Evolutionary conservation across 2,329 filamentous ascomycete species (phyloP), one percentile per base, ranked within the genome.

Genomic region (Zarea fungicola): DNA sequence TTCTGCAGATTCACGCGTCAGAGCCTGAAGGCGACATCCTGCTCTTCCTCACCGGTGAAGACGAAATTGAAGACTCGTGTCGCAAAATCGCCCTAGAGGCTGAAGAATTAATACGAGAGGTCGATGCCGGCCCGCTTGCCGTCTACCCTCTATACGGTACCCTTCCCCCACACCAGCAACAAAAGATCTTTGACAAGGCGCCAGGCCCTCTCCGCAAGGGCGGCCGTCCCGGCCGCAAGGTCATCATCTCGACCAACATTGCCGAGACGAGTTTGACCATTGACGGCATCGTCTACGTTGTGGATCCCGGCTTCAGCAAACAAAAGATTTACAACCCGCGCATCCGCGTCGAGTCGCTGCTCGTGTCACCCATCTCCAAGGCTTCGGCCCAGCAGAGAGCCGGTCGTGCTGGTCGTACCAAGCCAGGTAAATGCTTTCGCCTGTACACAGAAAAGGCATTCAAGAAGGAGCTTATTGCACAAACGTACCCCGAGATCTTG

Each of bases 291-390:
- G 93, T 99, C 29, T 99, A 96, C 62, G 93, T 99, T 28, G 92
- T 99, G n/a, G 93, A 99, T 62, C 92, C 93, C 2, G 93, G 93
- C 29, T 99, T 99, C 74, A 96, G 90, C 73, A 99, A 99, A 74
- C 93, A 99, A 63, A 99, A 97, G 71, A 93, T 97, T 54, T 99
- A 97, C 76, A 97, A 99, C 68, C 92, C 93, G 19, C 84, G 93
- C 53, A 95, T 96, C 59, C 84, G 93, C 67, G 91, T 99, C 55
- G 93, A 99, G 70, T 97, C 93, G 1, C 78, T 99, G 7, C 77
- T 99, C n/a, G 92, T 99, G 5, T 96, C 93, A 3, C 91, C 93
- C 19, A 97, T 99, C 58, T 97, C 91, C 51, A 97, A 96, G 68
- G 93, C 93, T 21, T 97, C 93, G 1, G 93, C 95, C 9, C 89